Evolutionary conservation across 371 early-diverging fungal species (phyloP), one percentile per base, ranked within the genome.

Genomic region (Lichtheimia ornata): DNA sequence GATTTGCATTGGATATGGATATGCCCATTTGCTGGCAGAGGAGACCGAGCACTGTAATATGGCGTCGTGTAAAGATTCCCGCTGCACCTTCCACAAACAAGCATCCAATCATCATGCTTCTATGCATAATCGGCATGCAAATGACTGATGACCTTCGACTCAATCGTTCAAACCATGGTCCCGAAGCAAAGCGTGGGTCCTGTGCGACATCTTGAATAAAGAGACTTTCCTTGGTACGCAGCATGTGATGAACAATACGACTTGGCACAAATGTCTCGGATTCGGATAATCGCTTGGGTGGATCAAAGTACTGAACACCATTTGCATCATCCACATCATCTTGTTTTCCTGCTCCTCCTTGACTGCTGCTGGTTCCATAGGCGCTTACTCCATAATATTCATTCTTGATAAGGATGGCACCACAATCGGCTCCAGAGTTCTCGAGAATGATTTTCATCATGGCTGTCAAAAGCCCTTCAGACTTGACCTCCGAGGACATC

Each of bases 21-120:
- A 85, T 85, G 15, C 85, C 85, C 65, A 85, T 72, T 52, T 85
- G 85, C 25, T 85, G 85, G 35, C 83, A 83, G 6, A 85, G 44
- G 2, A 85, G 49, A 25, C 80, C 82, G 61, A 85, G 71, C 0
- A 85, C 85, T 5, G 81, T 70, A 62, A 83, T 67, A 58, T 82
- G 72, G 27, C 80, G 72, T 54, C 79, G 83, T 1, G 85, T 82
- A 58, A 85, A 83, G 14, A 83, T 81, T n/a, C 85, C 76, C 15
- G 67, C 71, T 0, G 84, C 74, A 5, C 83, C 82, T 59, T 85
- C 84, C 56, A 85, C 69, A 57, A 82, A 81, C 18, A 85, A 54
- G 11, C 83, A 83, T 0, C 85, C 85, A 5, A 70, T 82, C 18
- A 85, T 47, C 0, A 71, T 66, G 1, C 71, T 65, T 62, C 79